A percentile compares a stretch with the other conserved stretches of the same genome.
phyloP scores from a whole-genome alignment of 495 filamentous ascomycete genomes.

The Penicillium roqueforti region DNA sequence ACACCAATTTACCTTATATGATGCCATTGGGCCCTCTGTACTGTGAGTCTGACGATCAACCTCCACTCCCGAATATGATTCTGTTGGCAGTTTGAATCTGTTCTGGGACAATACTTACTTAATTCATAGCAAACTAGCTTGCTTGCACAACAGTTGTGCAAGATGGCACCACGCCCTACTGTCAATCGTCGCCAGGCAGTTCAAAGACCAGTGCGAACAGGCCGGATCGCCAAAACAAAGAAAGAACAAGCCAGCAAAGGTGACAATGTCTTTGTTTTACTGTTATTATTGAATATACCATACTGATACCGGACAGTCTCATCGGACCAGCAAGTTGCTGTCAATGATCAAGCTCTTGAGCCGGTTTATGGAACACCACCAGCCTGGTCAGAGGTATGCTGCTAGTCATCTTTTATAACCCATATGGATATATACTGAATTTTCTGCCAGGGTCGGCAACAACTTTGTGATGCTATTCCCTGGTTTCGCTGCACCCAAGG shows the following conservation, averaged over 20 bases:
- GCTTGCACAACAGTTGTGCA: background rate
- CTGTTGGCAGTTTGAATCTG: background rate
- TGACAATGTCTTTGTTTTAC: background rate
- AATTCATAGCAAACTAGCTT: background rate
- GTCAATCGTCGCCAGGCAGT: background rate
- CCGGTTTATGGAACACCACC: slow-evolving; percentile 40
- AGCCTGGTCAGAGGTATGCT: slow-evolving; percentile 53
- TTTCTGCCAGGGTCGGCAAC: slow-evolving; percentile 44
- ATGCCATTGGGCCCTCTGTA: background rate
- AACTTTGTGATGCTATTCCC: slow-evolving; percentile 61
- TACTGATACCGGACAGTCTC: background rate
- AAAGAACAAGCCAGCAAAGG: background rate
- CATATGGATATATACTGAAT: slow-evolving; percentile 4
- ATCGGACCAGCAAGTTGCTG: background rate
- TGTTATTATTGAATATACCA: background rate
- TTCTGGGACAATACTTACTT: background rate
- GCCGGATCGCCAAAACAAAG: slow-evolving; percentile 1
- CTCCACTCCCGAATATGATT: background rate
- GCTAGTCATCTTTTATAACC: too few species aligned
- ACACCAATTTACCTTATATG: background rate
- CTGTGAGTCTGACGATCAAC: background rate
- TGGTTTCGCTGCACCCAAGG: slow-evolving; percentile 64
- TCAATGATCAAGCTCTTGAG: background rate
- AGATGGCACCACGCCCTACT: background rate
- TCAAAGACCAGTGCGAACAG: background rate